Conservation (phyloP, 768 basidiomycete genomes). For the Mycena rebaudengoi region DNA sequence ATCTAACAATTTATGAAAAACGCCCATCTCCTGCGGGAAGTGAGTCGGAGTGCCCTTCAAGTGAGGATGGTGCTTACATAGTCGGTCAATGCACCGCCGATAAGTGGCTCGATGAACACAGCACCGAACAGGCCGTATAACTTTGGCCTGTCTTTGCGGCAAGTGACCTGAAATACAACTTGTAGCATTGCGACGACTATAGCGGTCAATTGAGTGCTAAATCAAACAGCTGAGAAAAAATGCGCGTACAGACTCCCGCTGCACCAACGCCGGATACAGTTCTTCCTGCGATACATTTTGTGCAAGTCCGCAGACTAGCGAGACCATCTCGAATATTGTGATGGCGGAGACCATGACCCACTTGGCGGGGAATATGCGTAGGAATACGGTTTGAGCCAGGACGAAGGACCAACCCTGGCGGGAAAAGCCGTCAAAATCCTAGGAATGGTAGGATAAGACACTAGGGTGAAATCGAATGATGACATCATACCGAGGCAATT, state of each 20-base stretch:
- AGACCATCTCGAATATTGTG: constrained; percentile 13
- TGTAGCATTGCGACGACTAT: constrained; percentile 34
- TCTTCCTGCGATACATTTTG: constrained; percentile 14
- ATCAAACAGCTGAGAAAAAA: constrained; percentile 8
- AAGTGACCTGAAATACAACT: constrained; percentile 42
- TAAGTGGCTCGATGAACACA: constrained; percentile 32
- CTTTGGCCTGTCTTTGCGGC: constrained; percentile 41
- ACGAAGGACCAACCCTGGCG: constrained; percentile 8
- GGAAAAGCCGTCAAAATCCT: constrained; percentile 4
- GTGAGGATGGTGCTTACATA: constrained; percentile 9
- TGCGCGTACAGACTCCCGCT: constrained; percentile 44
- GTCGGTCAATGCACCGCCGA: constrained; percentile 37
- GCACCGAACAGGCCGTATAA: constrained; percentile 39
- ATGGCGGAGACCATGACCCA: constrained; percentile 10
- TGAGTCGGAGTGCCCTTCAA: not conserved
- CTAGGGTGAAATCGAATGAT: not conserved
- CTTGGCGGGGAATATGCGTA: constrained; percentile 16
- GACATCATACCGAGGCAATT: constrained; percentile 7
- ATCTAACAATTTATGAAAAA: constrained; percentile 28
- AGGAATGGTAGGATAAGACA: not conserved
- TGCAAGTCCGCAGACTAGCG: constrained; percentile 43
- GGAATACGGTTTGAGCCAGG: constrained; percentile 11
- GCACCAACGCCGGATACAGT: constrained; percentile 12
- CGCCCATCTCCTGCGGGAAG: constrained; percentile 1
- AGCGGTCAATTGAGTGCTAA: not conserved